A percentile compares a stretch with the other conserved stretches of the same genome.
phyloP scores from a whole-genome alignment of 2,329 filamentous ascomycete species.

The Nemania sp. region DNA sequence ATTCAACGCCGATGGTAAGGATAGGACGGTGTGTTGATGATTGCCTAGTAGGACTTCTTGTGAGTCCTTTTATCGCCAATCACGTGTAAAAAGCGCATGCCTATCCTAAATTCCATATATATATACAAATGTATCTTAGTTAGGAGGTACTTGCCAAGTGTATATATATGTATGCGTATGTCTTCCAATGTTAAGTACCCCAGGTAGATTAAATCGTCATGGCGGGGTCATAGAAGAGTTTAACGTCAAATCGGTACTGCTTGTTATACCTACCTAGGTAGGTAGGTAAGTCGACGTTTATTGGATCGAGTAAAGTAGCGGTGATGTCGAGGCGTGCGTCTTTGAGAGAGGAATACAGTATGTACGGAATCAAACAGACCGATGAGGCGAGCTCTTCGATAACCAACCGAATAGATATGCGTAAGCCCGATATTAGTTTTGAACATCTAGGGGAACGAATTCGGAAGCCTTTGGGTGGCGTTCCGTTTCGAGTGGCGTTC shows the following conservation, averaged over 20 bases:
- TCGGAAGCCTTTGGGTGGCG: not conserved
- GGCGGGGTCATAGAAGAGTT: constrained; percentile 13
- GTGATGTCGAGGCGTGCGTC: not conserved
- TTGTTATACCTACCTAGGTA: constrained; percentile 5
- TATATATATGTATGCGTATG: not conserved
- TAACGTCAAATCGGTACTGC: not conserved
- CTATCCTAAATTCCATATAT: not conserved
- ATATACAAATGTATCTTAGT: not conserved
- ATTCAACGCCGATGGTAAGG: constrained; percentile 1
- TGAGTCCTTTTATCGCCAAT: not conserved
- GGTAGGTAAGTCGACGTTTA: not conserved
- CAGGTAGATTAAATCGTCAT: constrained; percentile 12
- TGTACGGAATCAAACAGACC: not conserved
- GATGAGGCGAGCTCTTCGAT: not conserved
- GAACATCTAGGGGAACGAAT: not conserved
- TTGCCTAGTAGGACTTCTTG: not conserved
- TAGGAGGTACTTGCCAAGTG: not conserved
- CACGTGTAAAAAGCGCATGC: not conserved
- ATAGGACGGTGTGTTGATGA: constrained; percentile 17
- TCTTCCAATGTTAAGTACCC: no score
- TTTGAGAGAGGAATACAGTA: not conserved
- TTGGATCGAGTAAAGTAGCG: not conserved
- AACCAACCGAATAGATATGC: not conserved
- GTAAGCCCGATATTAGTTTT: not conserved
- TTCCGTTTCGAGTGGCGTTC: constrained; percentile 7